phyloP scores from a whole-genome alignment of 768 basidiomycete species.

The Gloeopeniophorella convolvens region DNA sequence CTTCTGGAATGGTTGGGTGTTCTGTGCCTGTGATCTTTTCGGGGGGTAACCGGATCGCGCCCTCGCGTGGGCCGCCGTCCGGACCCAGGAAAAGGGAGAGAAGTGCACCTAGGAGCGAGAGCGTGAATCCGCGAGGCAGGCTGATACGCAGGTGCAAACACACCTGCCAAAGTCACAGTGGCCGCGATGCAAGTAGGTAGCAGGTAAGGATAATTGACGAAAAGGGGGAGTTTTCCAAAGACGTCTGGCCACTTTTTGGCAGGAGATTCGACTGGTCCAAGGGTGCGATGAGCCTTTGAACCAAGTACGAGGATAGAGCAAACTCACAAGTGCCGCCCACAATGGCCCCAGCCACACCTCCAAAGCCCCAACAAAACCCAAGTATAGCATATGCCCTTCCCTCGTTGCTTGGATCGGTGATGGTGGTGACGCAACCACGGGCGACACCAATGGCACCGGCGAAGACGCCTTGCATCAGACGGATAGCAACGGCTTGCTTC shows the following conservation, averaged over 20 bases:
- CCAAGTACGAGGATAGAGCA: background rate
- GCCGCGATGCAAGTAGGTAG: slow-evolving; percentile 80
- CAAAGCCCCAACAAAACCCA: slow-evolving; percentile 95
- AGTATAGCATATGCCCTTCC: slow-evolving; percentile 91
- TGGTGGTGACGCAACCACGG: slow-evolving; percentile 75
- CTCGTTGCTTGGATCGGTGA: slow-evolving; percentile 91
- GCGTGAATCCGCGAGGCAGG: background rate
- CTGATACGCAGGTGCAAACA: slow-evolving; percentile 14
- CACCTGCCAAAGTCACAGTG: slow-evolving; percentile 65
- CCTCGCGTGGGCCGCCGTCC: slow-evolving; percentile 86
- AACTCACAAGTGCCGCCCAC: slow-evolving; percentile 76
- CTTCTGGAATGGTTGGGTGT: slow-evolving; percentile 55
- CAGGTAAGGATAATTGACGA: slow-evolving; percentile 82
- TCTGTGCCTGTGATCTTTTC: slow-evolving; percentile 54
- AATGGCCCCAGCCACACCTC: slow-evolving; percentile 87
- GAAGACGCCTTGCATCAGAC: slow-evolving; percentile 89
- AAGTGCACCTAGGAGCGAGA: slow-evolving; percentile 54
- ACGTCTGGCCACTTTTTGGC: slow-evolving; percentile 78
- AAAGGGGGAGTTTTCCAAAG: slow-evolving; percentile 60
- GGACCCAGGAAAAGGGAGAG: slow-evolving; percentile 83
- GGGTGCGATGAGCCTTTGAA: slow-evolving; percentile 17
- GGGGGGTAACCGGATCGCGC: slow-evolving; percentile 71
- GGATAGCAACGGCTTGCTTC: slow-evolving; percentile 75
- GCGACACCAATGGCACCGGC: slow-evolving; percentile 94
- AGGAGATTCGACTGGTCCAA: slow-evolving; percentile 64